These are phyloP conservation scores for Vaccinium vitisidaea DNA, from an alignment of 148 eudicot genomes.

Conservation along the genomic window DNA sequence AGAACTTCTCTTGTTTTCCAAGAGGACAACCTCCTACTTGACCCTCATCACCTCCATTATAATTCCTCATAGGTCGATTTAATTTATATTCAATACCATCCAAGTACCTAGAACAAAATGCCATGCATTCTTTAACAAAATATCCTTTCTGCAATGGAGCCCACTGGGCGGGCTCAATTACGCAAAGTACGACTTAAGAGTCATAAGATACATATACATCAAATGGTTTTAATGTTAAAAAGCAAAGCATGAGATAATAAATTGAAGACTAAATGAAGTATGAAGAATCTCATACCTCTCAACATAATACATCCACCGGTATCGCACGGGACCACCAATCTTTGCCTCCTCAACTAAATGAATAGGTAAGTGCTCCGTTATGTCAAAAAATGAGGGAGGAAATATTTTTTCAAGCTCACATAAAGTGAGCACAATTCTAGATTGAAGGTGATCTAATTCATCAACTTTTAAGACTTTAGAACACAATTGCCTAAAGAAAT, in stretches of 20 bases:
- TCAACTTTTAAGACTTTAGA: neutral
- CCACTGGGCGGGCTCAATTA: neutral
- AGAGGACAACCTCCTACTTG: neutral
- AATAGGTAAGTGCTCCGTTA: too few relatives aligned
- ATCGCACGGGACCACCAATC: too few relatives aligned
- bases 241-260: too few relatives aligned
- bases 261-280: too few relatives aligned
- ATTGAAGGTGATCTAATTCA: neutral
- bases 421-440: neutral
- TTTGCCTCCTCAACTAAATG: neutral
- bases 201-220: neutral
- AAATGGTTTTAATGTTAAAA: neutral
- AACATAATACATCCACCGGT: too few relatives aligned
- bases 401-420: neutral
- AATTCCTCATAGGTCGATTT: too few relatives aligned
- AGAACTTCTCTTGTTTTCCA: neutral
- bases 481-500: neutral
- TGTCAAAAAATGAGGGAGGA: too few relatives aligned
- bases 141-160: neutral
- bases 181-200: neutral
- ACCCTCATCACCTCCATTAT: too few relatives aligned
- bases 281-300: too few relatives aligned
- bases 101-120: neutral
- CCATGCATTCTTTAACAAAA: neutral
- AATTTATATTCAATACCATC: too few relatives aligned